A percentile compares a stretch with the other conserved stretches of the same genome.
These are phyloP conservation scores for Yamadazyma akitaensis DNA, from an alignment of 805 yeast species.

Conservation along the genomic window DNA sequence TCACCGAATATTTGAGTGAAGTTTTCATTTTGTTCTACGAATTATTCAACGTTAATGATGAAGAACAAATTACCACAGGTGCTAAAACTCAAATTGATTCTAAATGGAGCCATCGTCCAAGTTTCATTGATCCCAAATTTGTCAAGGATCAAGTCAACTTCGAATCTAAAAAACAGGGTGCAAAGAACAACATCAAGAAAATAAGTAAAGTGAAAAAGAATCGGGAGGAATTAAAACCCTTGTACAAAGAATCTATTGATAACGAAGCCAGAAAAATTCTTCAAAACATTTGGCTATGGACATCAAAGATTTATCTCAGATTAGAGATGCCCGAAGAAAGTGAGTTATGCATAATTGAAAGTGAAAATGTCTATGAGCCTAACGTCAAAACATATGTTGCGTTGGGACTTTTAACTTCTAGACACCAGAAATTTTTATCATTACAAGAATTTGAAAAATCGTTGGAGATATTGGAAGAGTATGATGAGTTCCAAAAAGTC, in stretches of 20 bases:
- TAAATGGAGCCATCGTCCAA: constrained; percentile 41
- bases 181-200: constrained; percentile 21
- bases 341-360: constrained; percentile 69
- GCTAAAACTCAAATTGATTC: constrained; percentile 14
- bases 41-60: constrained; percentile 38
- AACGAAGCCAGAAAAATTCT: constrained; percentile 30
- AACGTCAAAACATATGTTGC: constrained; percentile 48
- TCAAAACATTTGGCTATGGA: constrained; percentile 73
- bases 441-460: constrained; percentile 65
- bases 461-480: constrained; percentile 40
- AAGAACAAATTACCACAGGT: constrained; percentile 10
- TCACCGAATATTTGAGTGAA: constrained; percentile 64
- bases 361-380: constrained; percentile 48
- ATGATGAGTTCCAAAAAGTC: constrained; percentile 21
- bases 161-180: constrained; percentile 13
- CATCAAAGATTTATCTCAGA: constrained; percentile 60
- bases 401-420: constrained; percentile 45
- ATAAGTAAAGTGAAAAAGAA: constrained; percentile 13
- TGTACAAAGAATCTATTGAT: constrained; percentile 1
- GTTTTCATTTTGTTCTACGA: constrained; percentile 57
- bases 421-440: constrained; percentile 45
- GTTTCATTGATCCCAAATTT: constrained; percentile 32
- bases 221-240: constrained; percentile 5
- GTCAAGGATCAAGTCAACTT: constrained; percentile 5
- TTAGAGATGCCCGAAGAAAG: constrained; percentile 57